A percentile compares a stretch with the other conserved stretches of the same genome.
Conservation (phyloP, 1,139 yeast genomes). For the Yamadazyma spencermartinsiae region DNA sequence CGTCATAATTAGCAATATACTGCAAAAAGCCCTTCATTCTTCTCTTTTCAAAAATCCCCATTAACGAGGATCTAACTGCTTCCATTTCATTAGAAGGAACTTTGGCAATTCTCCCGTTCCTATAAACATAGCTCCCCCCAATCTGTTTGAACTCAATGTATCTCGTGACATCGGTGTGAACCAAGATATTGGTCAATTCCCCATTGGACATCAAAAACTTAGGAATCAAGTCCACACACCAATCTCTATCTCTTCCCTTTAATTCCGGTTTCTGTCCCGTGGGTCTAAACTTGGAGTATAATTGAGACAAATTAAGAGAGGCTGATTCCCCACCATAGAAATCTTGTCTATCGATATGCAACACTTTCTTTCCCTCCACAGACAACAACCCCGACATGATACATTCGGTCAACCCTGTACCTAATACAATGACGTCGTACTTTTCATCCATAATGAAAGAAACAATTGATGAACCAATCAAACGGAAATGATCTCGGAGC, state of each 20-base stretch:
- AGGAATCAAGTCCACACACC: constrained; percentile 97
- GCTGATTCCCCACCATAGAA: constrained; percentile 90
- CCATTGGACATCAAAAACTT: constrained; percentile 98
- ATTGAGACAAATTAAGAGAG: constrained; percentile 60
- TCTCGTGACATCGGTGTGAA: constrained; percentile 93
- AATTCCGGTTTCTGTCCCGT: constrained; percentile 66
- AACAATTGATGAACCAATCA: background rate
- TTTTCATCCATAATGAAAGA: constrained; percentile 77
- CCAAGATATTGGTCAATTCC: constrained; percentile 91
- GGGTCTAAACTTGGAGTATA: constrained; percentile 73
- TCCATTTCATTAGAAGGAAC: constrained; percentile 92
- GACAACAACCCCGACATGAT: constrained; percentile 90
- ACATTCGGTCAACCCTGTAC: constrained; percentile 93
- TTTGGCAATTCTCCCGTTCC: constrained; percentile 88
- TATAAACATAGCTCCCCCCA: constrained; percentile 90
- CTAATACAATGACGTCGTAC: constrained; percentile 69
- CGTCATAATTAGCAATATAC: constrained; percentile 80
- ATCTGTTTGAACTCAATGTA: constrained; percentile 96
- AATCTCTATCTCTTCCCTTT: constrained; percentile 91
- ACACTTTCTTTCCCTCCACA: constrained; percentile 87
- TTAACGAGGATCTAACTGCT: constrained; percentile 86
- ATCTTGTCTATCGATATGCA: constrained; percentile 95
- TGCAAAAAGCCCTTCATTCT: constrained; percentile 91
- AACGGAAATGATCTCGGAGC: background rate
- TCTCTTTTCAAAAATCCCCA: constrained; percentile 96